Conservation (phyloP, 768 basidiomycete genomes). For the Pleurotus cornucopiae region DNA sequence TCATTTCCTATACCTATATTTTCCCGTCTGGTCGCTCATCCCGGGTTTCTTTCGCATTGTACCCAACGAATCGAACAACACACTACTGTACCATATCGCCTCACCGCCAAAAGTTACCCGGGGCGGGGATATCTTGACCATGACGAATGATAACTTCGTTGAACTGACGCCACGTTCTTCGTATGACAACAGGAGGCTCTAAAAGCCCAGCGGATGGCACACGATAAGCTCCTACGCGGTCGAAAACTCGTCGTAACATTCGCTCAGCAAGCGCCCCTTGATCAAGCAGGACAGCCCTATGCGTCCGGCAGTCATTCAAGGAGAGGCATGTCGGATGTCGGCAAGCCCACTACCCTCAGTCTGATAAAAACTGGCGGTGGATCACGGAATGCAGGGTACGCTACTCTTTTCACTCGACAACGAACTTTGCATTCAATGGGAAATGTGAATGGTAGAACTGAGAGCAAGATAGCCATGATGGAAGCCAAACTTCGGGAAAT, state of each 20-base stretch:
- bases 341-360: constrained; percentile 82
- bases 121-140: constrained; percentile 8
- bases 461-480: constrained; percentile 89
- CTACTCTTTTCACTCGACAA: not conserved
- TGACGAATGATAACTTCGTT: not conserved
- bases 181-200: constrained; percentile 67
- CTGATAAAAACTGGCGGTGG: constrained; percentile 70
- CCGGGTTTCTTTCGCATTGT: constrained; percentile 33
- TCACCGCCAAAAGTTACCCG: constrained; percentile 10
- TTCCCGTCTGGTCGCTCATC: constrained; percentile 33
- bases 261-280: constrained; percentile 77
- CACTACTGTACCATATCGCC: not conserved
- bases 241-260: constrained; percentile 88
- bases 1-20: constrained; percentile 10
- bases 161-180: constrained; percentile 11
- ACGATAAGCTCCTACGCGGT: constrained; percentile 82
- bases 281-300: constrained; percentile 21
- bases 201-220: constrained; percentile 66
- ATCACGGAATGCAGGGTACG: constrained; percentile 49
- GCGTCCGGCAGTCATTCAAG: constrained; percentile 24
- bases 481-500: constrained; percentile 92
- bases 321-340: constrained; percentile 48
- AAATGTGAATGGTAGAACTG: constrained; percentile 47
- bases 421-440: constrained; percentile 5
- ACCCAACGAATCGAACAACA: constrained; percentile 7